Evolutionary conservation across 192 early-diverging fungal genomes (phyloP).

Genomic region (Coemansia sp.): DNA sequence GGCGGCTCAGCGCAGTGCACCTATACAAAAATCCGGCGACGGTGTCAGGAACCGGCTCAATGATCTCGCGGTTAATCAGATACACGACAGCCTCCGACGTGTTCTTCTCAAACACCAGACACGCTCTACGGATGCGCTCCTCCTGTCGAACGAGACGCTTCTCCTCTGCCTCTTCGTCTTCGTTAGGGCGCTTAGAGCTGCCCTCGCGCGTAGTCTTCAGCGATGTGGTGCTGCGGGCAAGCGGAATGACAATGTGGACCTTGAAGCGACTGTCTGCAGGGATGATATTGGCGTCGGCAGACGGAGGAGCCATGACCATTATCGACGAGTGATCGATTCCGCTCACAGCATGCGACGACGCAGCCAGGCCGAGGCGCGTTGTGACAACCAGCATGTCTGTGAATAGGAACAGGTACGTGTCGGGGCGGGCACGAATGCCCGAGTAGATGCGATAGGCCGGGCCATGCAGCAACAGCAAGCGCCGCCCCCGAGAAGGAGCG

Average conservation of each 20-base stretch:
- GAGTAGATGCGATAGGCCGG: conserved; percentile 47
- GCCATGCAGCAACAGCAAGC: conserved; percentile 50
- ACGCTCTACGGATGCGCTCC: conserved; percentile 46
- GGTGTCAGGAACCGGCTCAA: conserved; percentile 33
- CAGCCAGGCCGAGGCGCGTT: conserved; percentile 6
- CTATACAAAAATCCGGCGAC: conserved; percentile 53
- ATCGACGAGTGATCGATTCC: neutral
- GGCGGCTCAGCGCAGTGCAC: conserved; percentile 52
- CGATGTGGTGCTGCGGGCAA: conserved; percentile 18
- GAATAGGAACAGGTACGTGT: conserved; percentile 54
- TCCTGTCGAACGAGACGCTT: conserved; percentile 43
- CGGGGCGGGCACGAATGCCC: conserved; percentile 32
- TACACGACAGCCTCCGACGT: conserved; percentile 47
- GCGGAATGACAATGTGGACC: conserved; percentile 46
- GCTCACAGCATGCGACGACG: neutral
- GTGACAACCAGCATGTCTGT: conserved; percentile 50
- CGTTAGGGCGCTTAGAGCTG: conserved; percentile 42
- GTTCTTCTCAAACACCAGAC: conserved; percentile 52
- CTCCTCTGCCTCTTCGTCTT: conserved; percentile 49
- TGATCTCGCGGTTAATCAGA: conserved; percentile 50
- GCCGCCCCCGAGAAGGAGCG: neutral
- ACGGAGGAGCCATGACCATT: conserved; percentile 35
- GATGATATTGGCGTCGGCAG: conserved; percentile 21
- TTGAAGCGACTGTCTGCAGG: conserved; percentile 30
- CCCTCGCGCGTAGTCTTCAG: conserved; percentile 40